Evolutionary conservation across 768 basidiomycete species (phyloP).

Genomic region (Suillus cothurnatus): DNA sequence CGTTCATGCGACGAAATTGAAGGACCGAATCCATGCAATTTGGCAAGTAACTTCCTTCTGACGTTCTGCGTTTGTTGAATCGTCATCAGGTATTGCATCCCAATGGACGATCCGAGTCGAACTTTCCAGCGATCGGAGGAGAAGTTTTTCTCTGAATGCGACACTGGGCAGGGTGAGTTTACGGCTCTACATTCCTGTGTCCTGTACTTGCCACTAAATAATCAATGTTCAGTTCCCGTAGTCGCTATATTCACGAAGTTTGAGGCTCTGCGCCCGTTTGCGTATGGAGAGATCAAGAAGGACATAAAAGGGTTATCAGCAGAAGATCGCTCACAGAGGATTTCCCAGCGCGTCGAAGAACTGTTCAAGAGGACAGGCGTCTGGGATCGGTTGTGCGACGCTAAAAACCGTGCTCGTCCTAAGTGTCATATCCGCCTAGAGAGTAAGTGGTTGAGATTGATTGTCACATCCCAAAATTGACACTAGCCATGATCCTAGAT

Average conservation of each 20-base stretch:
- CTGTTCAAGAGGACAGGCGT: background rate
- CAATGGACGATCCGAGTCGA: conserved; percentile 22
- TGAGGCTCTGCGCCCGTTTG: conserved; percentile 29
- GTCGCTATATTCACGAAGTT: conserved; percentile 42
- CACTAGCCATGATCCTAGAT: conserved; percentile 7
- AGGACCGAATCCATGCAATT: conserved; percentile 39
- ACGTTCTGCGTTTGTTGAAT: background rate
- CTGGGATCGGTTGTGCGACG: background rate
- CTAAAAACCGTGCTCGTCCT: background rate
- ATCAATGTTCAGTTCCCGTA: conserved; percentile 35
- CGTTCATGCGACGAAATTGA: conserved; percentile 18
- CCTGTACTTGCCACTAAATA: background rate
- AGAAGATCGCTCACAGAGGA: conserved; percentile 11
- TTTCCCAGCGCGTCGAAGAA: conserved; percentile 17
- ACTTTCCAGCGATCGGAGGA: conserved; percentile 31
- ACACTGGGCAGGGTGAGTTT: conserved; percentile 12
- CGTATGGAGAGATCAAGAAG: conserved; percentile 14
- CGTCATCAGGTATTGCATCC: conserved; percentile 38
- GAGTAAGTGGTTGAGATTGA: background rate
- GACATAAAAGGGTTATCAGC: conserved; percentile 11
- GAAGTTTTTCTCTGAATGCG: conserved; percentile 32
- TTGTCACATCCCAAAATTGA: background rate
- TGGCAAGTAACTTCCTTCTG: conserved; percentile 28
- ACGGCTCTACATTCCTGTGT: background rate
- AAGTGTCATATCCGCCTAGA: background rate